A percentile compares a stretch with the other conserved stretches of the same genome.
Conservation (phyloP, 176 grass and related monocot species). For the Aegilops umbellulata region DNA sequence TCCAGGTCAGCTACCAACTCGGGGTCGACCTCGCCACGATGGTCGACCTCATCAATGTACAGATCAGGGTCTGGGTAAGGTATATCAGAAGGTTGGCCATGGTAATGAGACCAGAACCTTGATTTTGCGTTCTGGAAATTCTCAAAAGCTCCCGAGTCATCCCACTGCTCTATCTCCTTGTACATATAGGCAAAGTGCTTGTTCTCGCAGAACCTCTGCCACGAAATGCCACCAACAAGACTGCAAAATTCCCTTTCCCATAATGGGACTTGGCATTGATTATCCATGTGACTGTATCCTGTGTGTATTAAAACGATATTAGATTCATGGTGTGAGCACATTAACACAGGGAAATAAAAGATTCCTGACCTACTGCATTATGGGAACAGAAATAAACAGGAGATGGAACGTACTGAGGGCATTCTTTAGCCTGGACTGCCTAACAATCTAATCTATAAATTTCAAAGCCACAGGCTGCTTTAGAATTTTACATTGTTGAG, state of each 20-base stretch:
- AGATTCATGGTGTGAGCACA: background rate
- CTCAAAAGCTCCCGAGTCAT: constrained; percentile 41
- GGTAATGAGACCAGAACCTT: constrained; percentile 37
- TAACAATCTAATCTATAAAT: background rate
- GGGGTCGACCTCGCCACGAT: constrained; percentile 26
- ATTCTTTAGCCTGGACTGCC: background rate
- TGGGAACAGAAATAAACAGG: constrained; percentile 11
- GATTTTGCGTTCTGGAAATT: constrained; percentile 46
- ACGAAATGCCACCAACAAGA: constrained; percentile 37
- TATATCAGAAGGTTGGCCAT: constrained; percentile 36
- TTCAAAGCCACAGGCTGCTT: background rate
- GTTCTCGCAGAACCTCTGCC: constrained; percentile 44
- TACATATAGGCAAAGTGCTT: constrained; percentile 34
- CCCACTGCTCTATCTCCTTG: constrained; percentile 41
- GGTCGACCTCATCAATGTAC: constrained; percentile 45
- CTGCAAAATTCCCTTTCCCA: constrained; percentile 66
- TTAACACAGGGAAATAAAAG: background rate
- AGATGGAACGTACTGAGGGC: background rate
- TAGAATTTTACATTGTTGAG: background rate
- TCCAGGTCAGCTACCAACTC: constrained; percentile 43
- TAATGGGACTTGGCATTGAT: constrained; percentile 34
- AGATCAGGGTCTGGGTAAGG: constrained; percentile 28
- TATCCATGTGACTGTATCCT: background rate
- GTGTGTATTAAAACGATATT: background rate
- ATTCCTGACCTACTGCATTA: background rate